A percentile compares a stretch with the other conserved stretches of the same genome.
These are phyloP conservation scores for Penicillium sp. DNA, from an alignment of 2,329 filamentous ascomycete species.

Conservation along the genomic window DNA sequence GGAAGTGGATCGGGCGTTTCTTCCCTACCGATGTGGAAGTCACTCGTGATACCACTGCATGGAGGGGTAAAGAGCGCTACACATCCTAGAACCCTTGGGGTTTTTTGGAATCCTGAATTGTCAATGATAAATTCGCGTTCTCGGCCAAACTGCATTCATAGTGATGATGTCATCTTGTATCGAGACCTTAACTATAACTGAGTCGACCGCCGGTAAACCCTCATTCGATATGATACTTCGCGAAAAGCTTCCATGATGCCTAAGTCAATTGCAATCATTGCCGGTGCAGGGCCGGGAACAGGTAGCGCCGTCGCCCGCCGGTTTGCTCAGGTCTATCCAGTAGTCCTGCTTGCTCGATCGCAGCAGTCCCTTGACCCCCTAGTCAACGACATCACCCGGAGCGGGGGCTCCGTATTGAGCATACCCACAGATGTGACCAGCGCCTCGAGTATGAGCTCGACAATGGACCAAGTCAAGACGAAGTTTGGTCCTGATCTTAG, in stretches of 20 bases:
- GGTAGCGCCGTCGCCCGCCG: constrained; percentile 47
- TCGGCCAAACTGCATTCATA: too few species aligned
- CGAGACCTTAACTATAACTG: too few species aligned
- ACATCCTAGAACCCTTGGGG: too few species aligned
- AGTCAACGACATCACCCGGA: constrained; percentile 64
- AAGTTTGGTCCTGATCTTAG: constrained; percentile 11
- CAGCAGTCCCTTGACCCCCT: constrained; percentile 65
- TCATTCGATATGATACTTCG: too few species aligned
- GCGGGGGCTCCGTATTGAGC: constrained; percentile 68
- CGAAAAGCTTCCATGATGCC: constrained; percentile 2
- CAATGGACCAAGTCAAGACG: constrained; percentile 12
- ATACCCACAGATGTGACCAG: constrained; percentile 66
- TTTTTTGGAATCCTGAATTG: too few species aligned
- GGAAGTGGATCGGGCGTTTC: not conserved
- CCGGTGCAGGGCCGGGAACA: constrained; percentile 21
- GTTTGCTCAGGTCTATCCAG: constrained; percentile 66
- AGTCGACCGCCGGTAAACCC: too few species aligned
- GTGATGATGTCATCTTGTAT: too few species aligned
- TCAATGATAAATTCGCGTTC: too few species aligned
- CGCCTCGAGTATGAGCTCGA: constrained; percentile 44
- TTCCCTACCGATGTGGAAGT: not conserved
- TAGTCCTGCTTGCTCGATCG: constrained; percentile 71
- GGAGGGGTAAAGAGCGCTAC: not conserved
- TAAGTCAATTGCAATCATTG: constrained; percentile 21
- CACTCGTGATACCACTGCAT: not conserved